Evolutionary conservation across 306 rosid species (phyloP), one percentile per base, ranked within the genome.

Genomic region (Castanopsis chinensis): DNA sequence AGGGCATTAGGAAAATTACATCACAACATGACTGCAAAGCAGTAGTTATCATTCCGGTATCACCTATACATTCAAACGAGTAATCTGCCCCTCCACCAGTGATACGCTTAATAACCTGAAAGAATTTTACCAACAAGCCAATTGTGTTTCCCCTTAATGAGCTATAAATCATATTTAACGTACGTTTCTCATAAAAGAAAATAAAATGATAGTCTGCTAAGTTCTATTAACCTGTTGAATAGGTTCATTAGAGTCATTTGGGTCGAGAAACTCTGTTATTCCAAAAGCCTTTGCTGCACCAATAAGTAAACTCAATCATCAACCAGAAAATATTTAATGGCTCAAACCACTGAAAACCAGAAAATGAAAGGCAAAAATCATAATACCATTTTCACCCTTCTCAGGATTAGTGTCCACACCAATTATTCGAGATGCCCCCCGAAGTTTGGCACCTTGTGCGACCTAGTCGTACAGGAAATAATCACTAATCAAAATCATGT

Each of bases 51-150:
- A 89, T 88, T 87, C 88, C 91, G n/a, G 99, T 90, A 80, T 93
- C 91, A 5, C 99, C 99, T 23, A 90, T 86, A 65, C 99, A 93
- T 87, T 92, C 99, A 37, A 95, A 95, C 5, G 92, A 91, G 87
- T 91, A 93, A 83, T 95, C 99, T 55, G 98, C 97, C n/a, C 99
- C 99, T 6, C 99, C 99, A 69, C 85, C 84, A 11, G 98, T 92
- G 52, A 95, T 82, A 60, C 83, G 82, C 81, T 88, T 95, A 68
- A 95, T 80, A 82, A 93, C 92, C 98, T 95, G 92, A 75, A 80
- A 76, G 27, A 76, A 15, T 58, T 73, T 77, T 75, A 53, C 35
- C 76, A 86, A 30, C 70, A 19, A 78, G 75, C 64, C n/a, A 23
- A 54, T 49, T 10, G 57, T 67, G 60, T 33, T 68, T 35, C 76